Percentiles rank a stretch among this genome's conserved stretches.
Evolutionary conservation across 2,329 filamentous ascomycete species (phyloP).

Genomic region (Thielaviopsis populi): DNA sequence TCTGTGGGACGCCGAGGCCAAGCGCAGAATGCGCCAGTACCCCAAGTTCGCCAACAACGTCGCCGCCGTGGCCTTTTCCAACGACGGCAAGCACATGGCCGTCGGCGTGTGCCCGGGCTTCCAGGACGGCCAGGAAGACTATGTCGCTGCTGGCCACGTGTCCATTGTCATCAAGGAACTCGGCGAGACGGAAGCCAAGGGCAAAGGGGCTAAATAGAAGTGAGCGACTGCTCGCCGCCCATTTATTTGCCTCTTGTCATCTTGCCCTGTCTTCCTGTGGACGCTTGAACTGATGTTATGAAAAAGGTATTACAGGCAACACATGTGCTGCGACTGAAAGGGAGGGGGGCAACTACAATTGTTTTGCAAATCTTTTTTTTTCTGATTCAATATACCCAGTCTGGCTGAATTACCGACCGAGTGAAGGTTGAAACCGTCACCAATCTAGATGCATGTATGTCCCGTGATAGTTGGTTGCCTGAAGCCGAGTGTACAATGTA

Average conservation of each 20-base stretch:
- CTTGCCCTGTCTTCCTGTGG: background rate
- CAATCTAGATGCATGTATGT: too few species aligned
- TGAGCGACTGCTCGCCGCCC: background rate
- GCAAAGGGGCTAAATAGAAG: constrained; percentile 55
- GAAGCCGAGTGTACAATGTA: background rate
- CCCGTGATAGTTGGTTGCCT: too few species aligned
- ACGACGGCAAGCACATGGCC: constrained; percentile 62
- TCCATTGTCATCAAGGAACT: constrained; percentile 73
- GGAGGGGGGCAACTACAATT: background rate
- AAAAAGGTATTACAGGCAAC: background rate
- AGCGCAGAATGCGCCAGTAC: constrained; percentile 79
- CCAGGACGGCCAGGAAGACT: constrained; percentile 72
- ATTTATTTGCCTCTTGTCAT: too few species aligned
- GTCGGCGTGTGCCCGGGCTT: constrained; percentile 75
- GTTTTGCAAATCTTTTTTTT: background rate
- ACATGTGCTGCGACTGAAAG: background rate
- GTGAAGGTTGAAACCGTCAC: background rate
- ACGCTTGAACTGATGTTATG: background rate
- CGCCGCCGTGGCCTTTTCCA: constrained; percentile 60
- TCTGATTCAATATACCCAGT: constrained; percentile 6
- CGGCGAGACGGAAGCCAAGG: constrained; percentile 74
- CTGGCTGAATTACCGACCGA: background rate
- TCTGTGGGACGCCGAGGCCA: constrained; percentile 81
- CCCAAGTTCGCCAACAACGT: constrained; percentile 70
- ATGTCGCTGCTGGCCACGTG: constrained; percentile 54